Conservation (phyloP, 768 basidiomycete genomes). For the Favolaschia claudopus region DNA sequence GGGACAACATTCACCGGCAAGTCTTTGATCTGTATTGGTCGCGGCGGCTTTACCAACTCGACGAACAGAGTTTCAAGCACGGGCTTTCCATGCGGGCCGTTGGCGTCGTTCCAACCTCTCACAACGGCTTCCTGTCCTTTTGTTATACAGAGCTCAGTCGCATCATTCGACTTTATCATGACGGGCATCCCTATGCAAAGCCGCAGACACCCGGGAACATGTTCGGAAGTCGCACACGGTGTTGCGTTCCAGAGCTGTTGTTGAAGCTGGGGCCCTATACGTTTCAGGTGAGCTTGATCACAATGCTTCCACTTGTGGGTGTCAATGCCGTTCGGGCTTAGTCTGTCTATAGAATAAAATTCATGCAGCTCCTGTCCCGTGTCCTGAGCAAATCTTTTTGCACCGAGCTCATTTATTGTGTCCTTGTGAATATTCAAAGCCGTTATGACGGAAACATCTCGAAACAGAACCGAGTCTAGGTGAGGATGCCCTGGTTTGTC, state of each 20-base stretch:
- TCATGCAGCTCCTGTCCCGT: constrained; percentile 26
- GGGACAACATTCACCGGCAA: constrained; percentile 41
- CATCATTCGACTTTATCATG: not conserved
- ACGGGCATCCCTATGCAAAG: constrained; percentile 41
- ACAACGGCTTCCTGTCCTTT: constrained; percentile 42
- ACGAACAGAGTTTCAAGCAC: constrained; percentile 24
- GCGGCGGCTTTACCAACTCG: constrained; percentile 32
- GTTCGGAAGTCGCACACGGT: constrained; percentile 31
- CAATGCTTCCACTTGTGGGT: not conserved
- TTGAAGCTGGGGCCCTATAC: constrained; percentile 19
- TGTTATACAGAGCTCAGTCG: constrained; percentile 36
- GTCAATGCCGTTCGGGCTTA: not conserved
- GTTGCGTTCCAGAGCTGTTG: constrained; percentile 31
- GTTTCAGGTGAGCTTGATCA: not conserved
- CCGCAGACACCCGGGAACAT: constrained; percentile 36
- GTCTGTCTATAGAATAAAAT: constrained; percentile 35
- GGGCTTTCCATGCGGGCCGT: not conserved
- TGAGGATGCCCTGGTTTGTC: constrained; percentile 1
- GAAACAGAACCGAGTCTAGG: constrained; percentile 27
- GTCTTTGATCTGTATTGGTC: constrained; percentile 29
- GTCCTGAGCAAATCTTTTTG: constrained; percentile 38
- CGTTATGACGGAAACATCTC: constrained; percentile 44
- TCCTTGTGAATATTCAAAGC: constrained; percentile 38
- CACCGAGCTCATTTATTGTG: constrained; percentile 39
- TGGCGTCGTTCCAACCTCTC: constrained; percentile 29